Conservation (phyloP, 805 yeast species). For the Lachancea sp. region DNA sequence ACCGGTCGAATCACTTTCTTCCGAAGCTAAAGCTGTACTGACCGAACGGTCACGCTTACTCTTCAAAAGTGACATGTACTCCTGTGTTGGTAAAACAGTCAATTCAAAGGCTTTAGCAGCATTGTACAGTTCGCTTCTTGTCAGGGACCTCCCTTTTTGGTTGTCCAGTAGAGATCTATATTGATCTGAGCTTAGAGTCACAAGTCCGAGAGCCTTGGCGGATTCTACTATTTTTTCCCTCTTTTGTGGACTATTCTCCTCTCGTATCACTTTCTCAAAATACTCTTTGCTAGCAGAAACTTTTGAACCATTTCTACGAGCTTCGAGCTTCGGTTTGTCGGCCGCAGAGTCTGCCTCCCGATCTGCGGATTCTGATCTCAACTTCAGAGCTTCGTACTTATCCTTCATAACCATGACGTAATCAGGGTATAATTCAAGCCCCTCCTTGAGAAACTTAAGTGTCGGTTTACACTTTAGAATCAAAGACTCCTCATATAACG, state of each 20-base stretch:
- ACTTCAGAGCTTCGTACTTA: not conserved
- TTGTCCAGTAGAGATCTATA: slow-evolving; percentile 29
- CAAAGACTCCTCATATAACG: slow-evolving; percentile 14
- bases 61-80: slow-evolving; percentile 35
- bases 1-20: not conserved
- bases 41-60: slow-evolving; percentile 18
- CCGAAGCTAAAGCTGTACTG: not conserved
- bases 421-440: slow-evolving; percentile 4
- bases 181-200: slow-evolving; percentile 32
- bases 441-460: slow-evolving; percentile 15
- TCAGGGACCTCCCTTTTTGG: slow-evolving; percentile 28
- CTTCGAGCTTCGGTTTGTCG: too few relatives aligned
- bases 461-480: slow-evolving; percentile 13
- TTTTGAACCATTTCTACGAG: slow-evolving; percentile 20
- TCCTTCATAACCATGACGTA: not conserved
- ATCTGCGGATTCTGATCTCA: not conserved
- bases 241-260: slow-evolving; percentile 22
- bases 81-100: slow-evolving; percentile 40
- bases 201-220: slow-evolving; percentile 32
- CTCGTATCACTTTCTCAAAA: slow-evolving; percentile 31
- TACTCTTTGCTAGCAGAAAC: slow-evolving; percentile 33
- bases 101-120: slow-evolving; percentile 39
- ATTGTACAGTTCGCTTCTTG: slow-evolving; percentile 31
- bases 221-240: slow-evolving; percentile 31
- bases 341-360: not conserved